Conservation (phyloP, 345 rosid species). For the Salix dunnii region DNA sequence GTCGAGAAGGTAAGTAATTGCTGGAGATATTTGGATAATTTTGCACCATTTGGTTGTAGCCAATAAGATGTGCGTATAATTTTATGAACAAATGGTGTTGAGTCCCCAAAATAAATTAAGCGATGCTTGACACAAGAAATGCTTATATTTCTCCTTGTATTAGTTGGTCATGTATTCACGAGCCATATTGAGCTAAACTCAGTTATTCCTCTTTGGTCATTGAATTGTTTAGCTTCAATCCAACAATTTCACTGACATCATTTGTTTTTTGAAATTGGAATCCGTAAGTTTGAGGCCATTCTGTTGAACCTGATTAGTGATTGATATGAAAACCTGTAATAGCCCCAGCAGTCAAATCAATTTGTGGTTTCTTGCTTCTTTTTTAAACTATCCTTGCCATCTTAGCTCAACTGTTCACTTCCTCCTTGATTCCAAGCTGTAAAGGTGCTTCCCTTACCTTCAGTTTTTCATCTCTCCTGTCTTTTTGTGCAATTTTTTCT, state of each 20-base stretch:
- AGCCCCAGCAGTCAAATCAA: neutral
- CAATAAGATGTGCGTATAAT: neutral
- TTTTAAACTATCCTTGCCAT: neutral
- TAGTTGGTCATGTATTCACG: constrained; percentile 2
- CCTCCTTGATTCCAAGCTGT: neutral
- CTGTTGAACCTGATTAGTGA: neutral
- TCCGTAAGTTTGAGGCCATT: neutral
- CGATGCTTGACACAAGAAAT: neutral
- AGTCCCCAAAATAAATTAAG: neutral
- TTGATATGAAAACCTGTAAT: neutral
- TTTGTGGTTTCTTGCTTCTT: neutral
- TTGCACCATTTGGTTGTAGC: neutral
- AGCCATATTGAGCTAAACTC: neutral
- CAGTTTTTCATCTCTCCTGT: neutral
- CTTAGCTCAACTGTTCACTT: neutral
- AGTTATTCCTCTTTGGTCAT: neutral
- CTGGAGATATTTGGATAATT: neutral
- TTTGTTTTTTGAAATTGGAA: constrained; percentile 2
- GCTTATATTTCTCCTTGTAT: neutral
- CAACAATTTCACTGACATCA: neutral
- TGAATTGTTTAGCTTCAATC: neutral
- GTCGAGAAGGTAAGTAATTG: neutral
- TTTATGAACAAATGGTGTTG: neutral
- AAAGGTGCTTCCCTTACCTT: neutral
- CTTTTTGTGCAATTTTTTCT: neutral